Conservation (phyloP, 352 stramenopile species). For the Elongisporangium prolatum region DNA sequence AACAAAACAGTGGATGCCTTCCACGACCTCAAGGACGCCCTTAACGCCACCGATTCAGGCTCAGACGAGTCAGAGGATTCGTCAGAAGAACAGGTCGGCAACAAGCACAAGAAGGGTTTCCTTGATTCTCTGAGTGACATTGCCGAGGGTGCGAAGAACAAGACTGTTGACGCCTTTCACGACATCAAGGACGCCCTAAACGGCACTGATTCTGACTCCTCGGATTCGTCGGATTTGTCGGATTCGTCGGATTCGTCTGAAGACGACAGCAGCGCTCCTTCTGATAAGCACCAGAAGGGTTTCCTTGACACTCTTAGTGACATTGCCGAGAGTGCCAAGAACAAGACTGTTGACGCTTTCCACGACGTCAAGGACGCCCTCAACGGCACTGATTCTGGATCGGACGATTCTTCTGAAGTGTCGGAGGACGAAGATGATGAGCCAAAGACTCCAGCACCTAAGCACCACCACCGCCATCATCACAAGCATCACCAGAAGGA, state of each 20-base stretch:
- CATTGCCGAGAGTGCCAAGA: slow-evolving; percentile 19
- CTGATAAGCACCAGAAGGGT: slow-evolving; percentile 16
- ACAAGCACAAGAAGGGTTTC: slow-evolving; percentile 12
- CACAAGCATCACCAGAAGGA: slow-evolving; percentile 17
- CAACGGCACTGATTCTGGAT: slow-evolving; percentile 13
- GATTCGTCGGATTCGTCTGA: slow-evolving; percentile 7
- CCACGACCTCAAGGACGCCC: slow-evolving; percentile 14
- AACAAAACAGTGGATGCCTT: slow-evolving; percentile 17
- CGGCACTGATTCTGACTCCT: slow-evolving; percentile 14
- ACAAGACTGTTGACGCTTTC: slow-evolving; percentile 15
- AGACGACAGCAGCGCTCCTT: slow-evolving; percentile 10
- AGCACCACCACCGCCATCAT: slow-evolving; percentile 14
- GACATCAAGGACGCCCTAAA: slow-evolving; percentile 21
- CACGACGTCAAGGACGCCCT: slow-evolving; percentile 11
- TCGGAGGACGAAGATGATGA: slow-evolving; percentile 16
- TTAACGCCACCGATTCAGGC: slow-evolving; percentile 16
- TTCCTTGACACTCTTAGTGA: slow-evolving; percentile 13
- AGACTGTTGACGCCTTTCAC: slow-evolving; percentile 12
- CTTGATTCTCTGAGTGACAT: not conserved
- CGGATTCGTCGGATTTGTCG: slow-evolving; percentile 12
- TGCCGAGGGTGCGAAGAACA: slow-evolving; percentile 14
- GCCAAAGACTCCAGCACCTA: slow-evolving; percentile 9
- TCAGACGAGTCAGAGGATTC: slow-evolving; percentile 16
- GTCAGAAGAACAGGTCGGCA: slow-evolving; percentile 18
- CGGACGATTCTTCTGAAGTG: slow-evolving; percentile 10